Evolutionary conservation across 805 yeast genomes (phyloP).

Genomic region (Komagataella pastoris): DNA sequence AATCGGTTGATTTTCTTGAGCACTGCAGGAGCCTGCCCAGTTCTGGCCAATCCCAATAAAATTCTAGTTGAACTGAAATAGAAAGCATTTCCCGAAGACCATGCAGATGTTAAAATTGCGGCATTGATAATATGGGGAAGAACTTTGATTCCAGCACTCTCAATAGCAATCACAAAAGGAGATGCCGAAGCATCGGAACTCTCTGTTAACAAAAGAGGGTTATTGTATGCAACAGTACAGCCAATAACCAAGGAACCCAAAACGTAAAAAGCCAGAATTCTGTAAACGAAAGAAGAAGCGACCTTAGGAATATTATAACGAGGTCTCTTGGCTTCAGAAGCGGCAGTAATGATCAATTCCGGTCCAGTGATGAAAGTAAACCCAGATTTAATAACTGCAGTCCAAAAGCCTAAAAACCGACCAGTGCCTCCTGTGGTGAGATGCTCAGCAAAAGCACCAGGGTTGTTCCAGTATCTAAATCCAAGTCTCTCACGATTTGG

Average conservation of each 20-base stretch:
- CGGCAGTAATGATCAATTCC: conserved; percentile 17
- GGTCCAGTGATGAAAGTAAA: conserved; percentile 40
- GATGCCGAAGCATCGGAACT: conserved; percentile 59
- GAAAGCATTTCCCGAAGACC: conserved; percentile 66
- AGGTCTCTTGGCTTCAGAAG: conserved; percentile 19
- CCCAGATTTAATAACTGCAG: conserved; percentile 49
- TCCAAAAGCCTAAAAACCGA: conserved; percentile 49
- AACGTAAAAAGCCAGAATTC: conserved; percentile 18
- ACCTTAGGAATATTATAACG: conserved; percentile 19
- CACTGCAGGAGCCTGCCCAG: conserved; percentile 61
- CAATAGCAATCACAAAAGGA: conserved; percentile 79
- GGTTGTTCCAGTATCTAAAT: conserved; percentile 25
- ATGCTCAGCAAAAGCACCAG: conserved; percentile 35
- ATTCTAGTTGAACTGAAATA: conserved; percentile 66
- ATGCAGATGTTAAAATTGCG: conserved; percentile 37
- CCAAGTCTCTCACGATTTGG: conserved; percentile 27
- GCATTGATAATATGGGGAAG: conserved; percentile 73
- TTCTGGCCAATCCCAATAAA: conserved; percentile 56
- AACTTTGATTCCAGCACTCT: conserved; percentile 49
- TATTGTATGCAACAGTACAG: conserved; percentile 30
- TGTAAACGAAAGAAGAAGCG: conserved; percentile 16
- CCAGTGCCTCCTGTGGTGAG: conserved; percentile 42
- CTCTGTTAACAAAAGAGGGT: conserved; percentile 28
- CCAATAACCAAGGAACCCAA: conserved; percentile 28
- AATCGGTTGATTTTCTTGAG: conserved; percentile 45